Evolutionary conservation across 805 yeast species (phyloP), one percentile per base, ranked within the genome.

Genomic region (Saturnispora bothae): DNA sequence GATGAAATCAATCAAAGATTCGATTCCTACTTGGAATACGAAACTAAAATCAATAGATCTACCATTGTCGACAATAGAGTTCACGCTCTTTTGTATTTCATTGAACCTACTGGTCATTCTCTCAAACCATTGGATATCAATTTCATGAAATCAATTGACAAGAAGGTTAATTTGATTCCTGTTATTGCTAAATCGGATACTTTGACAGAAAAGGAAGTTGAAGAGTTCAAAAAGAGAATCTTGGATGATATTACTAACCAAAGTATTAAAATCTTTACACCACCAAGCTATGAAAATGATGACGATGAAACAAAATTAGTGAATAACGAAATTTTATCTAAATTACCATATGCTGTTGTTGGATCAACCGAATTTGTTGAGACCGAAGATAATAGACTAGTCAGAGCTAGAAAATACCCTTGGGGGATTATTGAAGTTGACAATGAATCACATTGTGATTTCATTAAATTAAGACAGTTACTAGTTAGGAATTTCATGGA

Each of bases 361-460:
- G 98, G 96, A 17, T 84, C 96, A 17, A 83, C 92, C 17, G 63
- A 65, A 42, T 76, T 75, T 45, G 78, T 82, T 26, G 77, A 77
- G 49, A 69, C 72, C 33, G 57, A 69, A 31, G 92, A 83, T 54
- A 96, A 96, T 30, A 72, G 83, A 57, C 45, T 54, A 17, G 94
- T 88, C 32, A 77, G 96, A 60, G 96, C 95, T 49, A 82, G 98
- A 64, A 66, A 73, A 45, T 89, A 89, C 59, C 96, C 97, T 44
- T 92, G 98, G 98, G 97, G 97, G 48, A 69, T 82, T 17, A 82
- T 92, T 52, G 96, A 92, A 63, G 88, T 92, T 49, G 96, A 86
- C 59, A 89, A 92, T 59, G 92, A 84, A 64, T 76, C 77, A 41
- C 96, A 92, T 59, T 82, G 86, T 59, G 98, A 89, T 63, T 92